These are phyloP conservation scores for Cytospora piceicola DNA, from an alignment of 2,329 filamentous ascomycete genomes.

Conservation along the genomic window DNA sequence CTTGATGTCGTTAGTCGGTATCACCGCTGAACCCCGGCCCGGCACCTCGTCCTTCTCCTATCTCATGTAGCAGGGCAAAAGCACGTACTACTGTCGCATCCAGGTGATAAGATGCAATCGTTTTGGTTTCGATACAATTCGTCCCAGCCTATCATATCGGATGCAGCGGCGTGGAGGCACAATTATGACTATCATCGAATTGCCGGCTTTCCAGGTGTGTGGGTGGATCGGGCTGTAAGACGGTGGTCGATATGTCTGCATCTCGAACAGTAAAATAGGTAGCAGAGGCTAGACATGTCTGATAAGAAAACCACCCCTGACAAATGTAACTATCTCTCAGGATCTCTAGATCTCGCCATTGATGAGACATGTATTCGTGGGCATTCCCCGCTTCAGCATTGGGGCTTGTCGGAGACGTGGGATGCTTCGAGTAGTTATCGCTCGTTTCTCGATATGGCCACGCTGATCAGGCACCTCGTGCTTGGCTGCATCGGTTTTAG, in stretches of 20 bases:
- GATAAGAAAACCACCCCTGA: background rate
- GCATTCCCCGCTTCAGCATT: background rate
- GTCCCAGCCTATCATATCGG: background rate
- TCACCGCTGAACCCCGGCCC: background rate
- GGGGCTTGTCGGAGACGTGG: background rate
- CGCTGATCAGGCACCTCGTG: background rate
- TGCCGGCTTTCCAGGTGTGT: background rate
- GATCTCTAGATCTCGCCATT: background rate
- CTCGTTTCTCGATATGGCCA: background rate
- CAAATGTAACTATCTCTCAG: background rate
- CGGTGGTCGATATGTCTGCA: background rate
- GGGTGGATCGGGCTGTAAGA: background rate
- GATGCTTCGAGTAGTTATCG: background rate
- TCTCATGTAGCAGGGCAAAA: background rate
- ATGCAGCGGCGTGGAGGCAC: background rate
- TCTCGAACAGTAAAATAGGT: background rate
- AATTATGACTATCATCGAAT: background rate
- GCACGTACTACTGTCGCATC: background rate
- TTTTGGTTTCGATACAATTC: background rate
- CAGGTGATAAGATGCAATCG: background rate
- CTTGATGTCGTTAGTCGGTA: background rate
- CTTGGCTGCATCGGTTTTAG: background rate
- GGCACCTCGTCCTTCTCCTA: background rate
- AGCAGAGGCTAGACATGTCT: background rate
- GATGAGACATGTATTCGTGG: background rate